Evolutionary conservation across 192 early-diverging fungal species (phyloP), one percentile per base, ranked within the genome.

Genomic region (Pilaira anomala): DNA sequence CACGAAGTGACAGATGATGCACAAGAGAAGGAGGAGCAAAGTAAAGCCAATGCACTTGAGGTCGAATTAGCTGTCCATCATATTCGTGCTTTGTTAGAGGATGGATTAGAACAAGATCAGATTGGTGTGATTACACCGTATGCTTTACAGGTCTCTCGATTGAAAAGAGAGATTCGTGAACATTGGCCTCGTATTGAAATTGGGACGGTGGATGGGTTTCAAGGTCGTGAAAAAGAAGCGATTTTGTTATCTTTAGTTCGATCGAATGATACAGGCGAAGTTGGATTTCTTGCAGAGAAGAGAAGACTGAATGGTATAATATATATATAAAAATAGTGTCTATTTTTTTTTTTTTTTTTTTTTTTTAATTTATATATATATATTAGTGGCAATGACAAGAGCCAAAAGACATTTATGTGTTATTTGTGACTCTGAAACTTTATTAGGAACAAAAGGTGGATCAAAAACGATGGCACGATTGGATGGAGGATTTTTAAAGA

Each of bases 111-210:
- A 0, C 45, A 83, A 3, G 62, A 63, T 0, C 83, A 90, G 16
- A 93, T 97, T 67, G 91, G 84, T 7, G 85, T 97, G 26, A 94
- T 95, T 48, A 90, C 90, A 5, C 93, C 93, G 1, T 97, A 97
- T 73, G 82, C 83, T 22, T 90, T 88, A 0, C 93, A 95, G 66
- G 90, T 91, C 7, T 70, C 81, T 11, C 48, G 77, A 48, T 69
- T 87, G 1, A 78, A 71, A 52, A 62, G 75, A 16, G 60, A 77
- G 25, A 60, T 91, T 19, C 75, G 76, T 40, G 80, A 80, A 25
- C 63, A 62, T 54, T 82, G 80, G 57, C 86, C 85, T 1, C 78
- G 67, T 4, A 67, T 93, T 54, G 93, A 94, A 69, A 85, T 94
- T 22, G 91, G 89, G 1, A 85, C 88, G 3, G 91, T 96, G 3